These are phyloP conservation scores for Monilinia fructigena DNA, from an alignment of 2,329 filamentous ascomycete genomes.

Conservation along the genomic window DNA sequence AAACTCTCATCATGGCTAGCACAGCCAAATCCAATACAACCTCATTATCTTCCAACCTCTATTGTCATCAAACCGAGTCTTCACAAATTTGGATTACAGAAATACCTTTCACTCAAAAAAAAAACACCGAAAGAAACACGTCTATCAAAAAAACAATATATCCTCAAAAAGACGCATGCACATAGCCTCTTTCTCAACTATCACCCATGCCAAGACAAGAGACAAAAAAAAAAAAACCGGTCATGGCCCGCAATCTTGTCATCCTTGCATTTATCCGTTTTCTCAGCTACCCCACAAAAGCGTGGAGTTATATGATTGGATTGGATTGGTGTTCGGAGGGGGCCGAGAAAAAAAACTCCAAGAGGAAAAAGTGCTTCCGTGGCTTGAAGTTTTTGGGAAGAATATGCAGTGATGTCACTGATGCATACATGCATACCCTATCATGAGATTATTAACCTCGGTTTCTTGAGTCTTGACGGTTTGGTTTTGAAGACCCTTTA, in stretches of 20 bases:
- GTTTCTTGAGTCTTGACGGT: background rate
- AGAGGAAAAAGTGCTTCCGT: background rate
- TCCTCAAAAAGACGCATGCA: conserved; percentile 13
- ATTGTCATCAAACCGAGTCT: background rate
- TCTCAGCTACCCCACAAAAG: conserved; percentile 2
- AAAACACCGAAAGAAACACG: background rate
- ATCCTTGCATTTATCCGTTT: conserved; percentile 11
- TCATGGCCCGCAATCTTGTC: background rate
- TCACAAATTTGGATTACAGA: background rate
- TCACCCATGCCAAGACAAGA: conserved; percentile 4
- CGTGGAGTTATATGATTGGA: conserved; percentile 12
- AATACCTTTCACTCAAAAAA: background rate
- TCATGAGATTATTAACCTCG: background rate
- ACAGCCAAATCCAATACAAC: conserved; percentile 12
- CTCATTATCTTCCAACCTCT: background rate
- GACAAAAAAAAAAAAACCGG: background rate
- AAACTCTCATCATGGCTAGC: background rate
- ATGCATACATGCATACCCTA: conserved; percentile 7
- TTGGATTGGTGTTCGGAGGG: conserved; percentile 1
- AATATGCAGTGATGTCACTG: conserved; percentile 9
- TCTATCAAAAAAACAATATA: background rate
- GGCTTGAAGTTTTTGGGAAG: background rate
- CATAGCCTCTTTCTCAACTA: conserved; percentile 11
- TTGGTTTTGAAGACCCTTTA: background rate
- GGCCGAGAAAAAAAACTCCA: background rate